Evolutionary conservation across 1,284 basidiomycete genomes (phyloP).

Genomic region (Ustilago cynodontis): DNA sequence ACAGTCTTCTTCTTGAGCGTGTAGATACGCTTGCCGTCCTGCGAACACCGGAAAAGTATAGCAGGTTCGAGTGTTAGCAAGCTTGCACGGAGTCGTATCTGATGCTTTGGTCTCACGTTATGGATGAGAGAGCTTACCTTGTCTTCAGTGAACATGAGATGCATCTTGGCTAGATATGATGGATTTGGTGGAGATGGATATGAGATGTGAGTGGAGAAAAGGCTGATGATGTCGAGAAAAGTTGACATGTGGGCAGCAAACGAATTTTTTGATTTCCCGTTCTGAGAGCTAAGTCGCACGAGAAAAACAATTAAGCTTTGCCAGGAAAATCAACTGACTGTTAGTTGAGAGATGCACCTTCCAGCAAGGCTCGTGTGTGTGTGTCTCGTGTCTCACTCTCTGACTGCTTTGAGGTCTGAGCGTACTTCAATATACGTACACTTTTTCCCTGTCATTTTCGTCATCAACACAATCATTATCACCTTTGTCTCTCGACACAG

Average conservation of each 20-base stretch:
- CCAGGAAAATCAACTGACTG: neutral
- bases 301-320: neutral
- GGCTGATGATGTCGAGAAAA: slow-evolving; percentile 10
- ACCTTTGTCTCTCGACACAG: neutral
- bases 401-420: neutral
- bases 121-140: slow-evolving; percentile 45
- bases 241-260: slow-evolving; percentile 9
- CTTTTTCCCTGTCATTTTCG: neutral
- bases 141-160: slow-evolving; percentile 69
- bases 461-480: neutral
- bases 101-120: neutral
- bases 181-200: slow-evolving; percentile 5
- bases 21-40: slow-evolving; percentile 69
- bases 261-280: slow-evolving; percentile 6
- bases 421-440: neutral
- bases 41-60: slow-evolving; percentile 1
- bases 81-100: no score
- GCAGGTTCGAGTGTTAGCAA: neutral
- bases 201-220: slow-evolving; percentile 6
- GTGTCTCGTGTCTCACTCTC: slow-evolving; percentile 10
- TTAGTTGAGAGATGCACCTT: slow-evolving; percentile 40
- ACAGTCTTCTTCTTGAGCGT: slow-evolving; percentile 67
- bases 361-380: slow-evolving; percentile 27
- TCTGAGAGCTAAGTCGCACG: slow-evolving; percentile 18
- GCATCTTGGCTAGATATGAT: slow-evolving; percentile 53